A percentile compares a stretch with the other conserved stretches of the same genome.
Evolutionary conservation across 768 basidiomycete species (phyloP).

Genomic region (Mycena venus): DNA sequence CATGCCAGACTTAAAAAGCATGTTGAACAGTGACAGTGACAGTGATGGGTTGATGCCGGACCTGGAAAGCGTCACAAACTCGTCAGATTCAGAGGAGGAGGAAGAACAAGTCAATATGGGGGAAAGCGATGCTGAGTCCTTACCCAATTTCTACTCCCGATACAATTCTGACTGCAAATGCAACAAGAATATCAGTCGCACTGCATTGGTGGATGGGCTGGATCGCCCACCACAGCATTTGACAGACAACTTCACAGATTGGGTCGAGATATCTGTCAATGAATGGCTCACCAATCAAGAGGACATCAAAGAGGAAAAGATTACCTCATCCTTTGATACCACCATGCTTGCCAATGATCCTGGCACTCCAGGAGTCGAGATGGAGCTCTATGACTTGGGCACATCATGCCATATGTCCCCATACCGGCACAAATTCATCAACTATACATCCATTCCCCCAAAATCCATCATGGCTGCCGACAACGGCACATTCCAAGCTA

Average conservation of each 20-base stretch:
- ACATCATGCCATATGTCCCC: slow-evolving; percentile 52
- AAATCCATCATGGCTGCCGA: slow-evolving; percentile 48
- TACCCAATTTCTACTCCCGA: neutral
- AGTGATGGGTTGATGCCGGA: neutral
- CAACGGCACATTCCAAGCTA: slow-evolving; percentile 44
- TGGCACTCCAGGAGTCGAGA: slow-evolving; percentile 26
- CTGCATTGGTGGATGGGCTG: neutral
- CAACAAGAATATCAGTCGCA: neutral
- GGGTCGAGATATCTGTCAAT: slow-evolving; percentile 6
- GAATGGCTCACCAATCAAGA: slow-evolving; percentile 18
- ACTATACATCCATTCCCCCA: slow-evolving; percentile 41
- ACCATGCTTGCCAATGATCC: slow-evolving; percentile 16
- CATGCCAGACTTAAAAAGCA: neutral
- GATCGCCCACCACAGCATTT: neutral
- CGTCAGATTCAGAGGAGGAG: neutral
- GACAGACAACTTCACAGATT: neutral
- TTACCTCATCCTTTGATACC: slow-evolving; percentile 2
- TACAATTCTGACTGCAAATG: slow-evolving; percentile 5
- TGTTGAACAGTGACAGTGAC: neutral
- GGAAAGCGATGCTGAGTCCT: slow-evolving; percentile 17
- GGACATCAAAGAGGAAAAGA: neutral
- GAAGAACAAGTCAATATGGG: too few species aligned
- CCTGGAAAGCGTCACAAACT: neutral
- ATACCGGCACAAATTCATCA: slow-evolving; percentile 44
- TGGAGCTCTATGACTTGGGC: slow-evolving; percentile 51